phyloP scores from a whole-genome alignment of 164 flowering plant genomes.

The Aristolochia fimbriata region DNA sequence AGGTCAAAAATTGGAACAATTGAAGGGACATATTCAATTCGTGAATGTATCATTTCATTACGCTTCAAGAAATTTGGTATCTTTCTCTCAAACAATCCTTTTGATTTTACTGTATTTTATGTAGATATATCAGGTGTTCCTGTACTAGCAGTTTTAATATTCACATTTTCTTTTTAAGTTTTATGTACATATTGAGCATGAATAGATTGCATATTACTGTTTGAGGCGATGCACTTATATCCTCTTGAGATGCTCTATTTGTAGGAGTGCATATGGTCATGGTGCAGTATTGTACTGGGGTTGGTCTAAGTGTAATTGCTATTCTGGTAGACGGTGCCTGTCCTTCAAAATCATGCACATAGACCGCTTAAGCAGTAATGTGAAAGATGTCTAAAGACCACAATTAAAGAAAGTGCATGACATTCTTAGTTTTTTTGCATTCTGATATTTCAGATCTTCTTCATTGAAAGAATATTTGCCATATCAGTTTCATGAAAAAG shows the following conservation, averaged over 20 bases:
- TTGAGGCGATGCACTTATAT: not conserved
- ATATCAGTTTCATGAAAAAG: no score
- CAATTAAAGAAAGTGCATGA: no score
- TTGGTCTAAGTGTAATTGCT: no score
- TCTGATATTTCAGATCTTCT: no score
- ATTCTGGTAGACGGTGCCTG: no score
- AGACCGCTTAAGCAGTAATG: no score
- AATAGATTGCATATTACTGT: not conserved
- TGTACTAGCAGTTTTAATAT: not conserved
- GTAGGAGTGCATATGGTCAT: not conserved
- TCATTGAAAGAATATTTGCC: no score
- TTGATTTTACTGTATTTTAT: not conserved
- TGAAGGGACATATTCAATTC: slow-evolving; percentile 65
- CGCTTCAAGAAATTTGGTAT: slow-evolving; percentile 59
- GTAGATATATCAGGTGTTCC: not conserved
- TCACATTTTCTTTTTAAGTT: not conserved
- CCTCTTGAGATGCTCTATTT: not conserved
- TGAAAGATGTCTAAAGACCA: no score
- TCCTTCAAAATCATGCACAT: no score
- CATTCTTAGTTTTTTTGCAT: no score
- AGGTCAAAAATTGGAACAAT: slow-evolving; percentile 54
- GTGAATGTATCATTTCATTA: slow-evolving; percentile 59
- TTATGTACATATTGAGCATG: not conserved
- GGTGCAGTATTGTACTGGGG: no score
- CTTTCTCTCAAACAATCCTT: not conserved